These are phyloP conservation scores for Penicillium sp. DNA, from an alignment of 2,329 filamentous ascomycete genomes.

Conservation along the genomic window DNA sequence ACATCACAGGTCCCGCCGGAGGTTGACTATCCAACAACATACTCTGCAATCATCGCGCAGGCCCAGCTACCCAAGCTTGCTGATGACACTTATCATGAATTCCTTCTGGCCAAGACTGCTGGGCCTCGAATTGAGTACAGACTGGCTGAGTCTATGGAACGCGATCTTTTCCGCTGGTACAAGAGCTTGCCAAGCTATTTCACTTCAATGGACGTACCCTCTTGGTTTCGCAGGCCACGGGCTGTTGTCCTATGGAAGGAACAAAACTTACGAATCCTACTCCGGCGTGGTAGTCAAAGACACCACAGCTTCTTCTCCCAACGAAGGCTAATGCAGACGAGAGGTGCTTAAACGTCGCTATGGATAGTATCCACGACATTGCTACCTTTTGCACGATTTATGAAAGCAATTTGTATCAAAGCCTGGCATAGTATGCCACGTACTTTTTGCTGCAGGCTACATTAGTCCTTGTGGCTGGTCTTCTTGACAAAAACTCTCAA, in stretches of 20 bases:
- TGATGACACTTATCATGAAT: constrained; percentile 16
- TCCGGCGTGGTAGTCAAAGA: constrained; percentile 22
- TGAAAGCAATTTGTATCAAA: constrained; percentile 2
- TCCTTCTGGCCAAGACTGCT: constrained; percentile 5
- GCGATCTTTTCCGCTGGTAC: constrained; percentile 21
- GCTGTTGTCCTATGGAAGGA: constrained; percentile 24
- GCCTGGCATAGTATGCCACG: constrained; percentile 25
- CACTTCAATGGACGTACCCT: constrained; percentile 10
- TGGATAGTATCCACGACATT: constrained; percentile 9
- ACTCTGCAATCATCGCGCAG: constrained; percentile 22
- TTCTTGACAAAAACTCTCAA: not conserved
- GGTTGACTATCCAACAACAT: constrained; percentile 15
- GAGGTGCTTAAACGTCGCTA: constrained; percentile 1
- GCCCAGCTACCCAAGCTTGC: constrained; percentile 15
- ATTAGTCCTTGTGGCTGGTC: not conserved
- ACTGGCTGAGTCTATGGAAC: constrained; percentile 20
- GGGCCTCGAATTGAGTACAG: constrained; percentile 8
- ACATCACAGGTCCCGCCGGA: constrained; percentile 2
- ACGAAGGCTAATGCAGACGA: not conserved
- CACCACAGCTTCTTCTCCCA: constrained; percentile 3
- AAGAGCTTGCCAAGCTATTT: constrained; percentile 20
- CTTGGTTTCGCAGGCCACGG: constrained; percentile 22
- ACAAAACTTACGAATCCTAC: constrained; percentile 23
- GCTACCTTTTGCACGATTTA: constrained; percentile 8
- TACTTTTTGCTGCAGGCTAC: constrained; percentile 27